Percentiles rank a stretch among this genome's conserved stretches.
phyloP scores from a whole-genome alignment of 208 protist species.

The Phytomonas sp. region DNA sequence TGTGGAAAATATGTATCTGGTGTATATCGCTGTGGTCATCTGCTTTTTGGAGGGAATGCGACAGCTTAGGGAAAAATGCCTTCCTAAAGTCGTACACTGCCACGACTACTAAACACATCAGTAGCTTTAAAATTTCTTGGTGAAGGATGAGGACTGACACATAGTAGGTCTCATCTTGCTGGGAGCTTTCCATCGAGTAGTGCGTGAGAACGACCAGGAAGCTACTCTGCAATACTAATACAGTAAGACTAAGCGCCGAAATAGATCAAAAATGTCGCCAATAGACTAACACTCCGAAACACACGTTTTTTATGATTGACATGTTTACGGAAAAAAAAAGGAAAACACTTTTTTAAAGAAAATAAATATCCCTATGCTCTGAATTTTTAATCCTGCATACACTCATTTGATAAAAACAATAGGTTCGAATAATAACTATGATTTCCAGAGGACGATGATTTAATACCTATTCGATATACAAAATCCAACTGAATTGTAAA shows the following conservation, averaged over 20 bases:
- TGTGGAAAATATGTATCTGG: not conserved
- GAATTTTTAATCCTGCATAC: not conserved
- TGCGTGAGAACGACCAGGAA: slow-evolving; percentile 65
- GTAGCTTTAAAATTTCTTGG: slow-evolving; percentile 74
- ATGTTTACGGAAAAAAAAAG: slow-evolving; percentile 8
- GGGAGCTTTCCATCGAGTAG: slow-evolving; percentile 34
- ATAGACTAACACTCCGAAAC: not conserved
- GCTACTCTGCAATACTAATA: slow-evolving; percentile 74
- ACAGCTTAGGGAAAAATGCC: not conserved
- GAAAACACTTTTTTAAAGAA: slow-evolving; percentile 10
- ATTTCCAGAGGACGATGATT: slow-evolving; percentile 12
- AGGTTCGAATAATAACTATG: not conserved
- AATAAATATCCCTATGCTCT: not conserved
- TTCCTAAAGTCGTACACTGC: slow-evolving; percentile 16
- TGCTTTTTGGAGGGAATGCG: not conserved
- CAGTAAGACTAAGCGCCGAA: slow-evolving; percentile 47
- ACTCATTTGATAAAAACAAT: not conserved
- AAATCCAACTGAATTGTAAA: slow-evolving; percentile 3
- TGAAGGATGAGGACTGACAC: slow-evolving; percentile 60
- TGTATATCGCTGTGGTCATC: too few species aligned
- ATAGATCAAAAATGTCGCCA: slow-evolving; percentile 17
- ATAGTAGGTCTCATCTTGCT: slow-evolving; percentile 34
- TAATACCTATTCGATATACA: slow-evolving; percentile 1
- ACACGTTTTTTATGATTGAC: not conserved
- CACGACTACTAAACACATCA: slow-evolving; percentile 57